Percentiles rank a stretch among this genome's conserved stretches.
Conservation (phyloP, 2,329 filamentous ascomycete genomes). For the Plectosphaerella sp. region DNA sequence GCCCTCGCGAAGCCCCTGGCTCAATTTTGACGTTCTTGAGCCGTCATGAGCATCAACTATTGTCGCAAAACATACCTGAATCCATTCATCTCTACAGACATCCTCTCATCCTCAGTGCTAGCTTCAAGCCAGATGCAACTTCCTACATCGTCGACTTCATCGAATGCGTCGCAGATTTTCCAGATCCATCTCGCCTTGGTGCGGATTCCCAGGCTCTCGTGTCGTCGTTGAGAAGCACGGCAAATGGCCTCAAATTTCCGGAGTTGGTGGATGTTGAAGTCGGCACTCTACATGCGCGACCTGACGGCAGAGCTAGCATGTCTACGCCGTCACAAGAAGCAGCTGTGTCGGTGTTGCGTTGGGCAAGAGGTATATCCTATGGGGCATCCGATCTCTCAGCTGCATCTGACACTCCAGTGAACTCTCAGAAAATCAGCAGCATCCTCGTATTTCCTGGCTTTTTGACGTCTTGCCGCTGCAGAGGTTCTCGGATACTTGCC, state of each 20-base stretch:
- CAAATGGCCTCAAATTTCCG: not conserved
- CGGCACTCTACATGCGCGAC: not conserved
- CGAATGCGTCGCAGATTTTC: slow-evolving; percentile 7
- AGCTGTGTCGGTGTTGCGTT: slow-evolving; percentile 20
- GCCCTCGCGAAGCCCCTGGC: not conserved
- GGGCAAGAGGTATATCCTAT: slow-evolving; percentile 22
- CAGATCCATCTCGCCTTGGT: not conserved
- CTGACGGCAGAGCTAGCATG: not conserved
- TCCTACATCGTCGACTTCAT: slow-evolving; percentile 27
- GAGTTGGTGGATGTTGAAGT: no score
- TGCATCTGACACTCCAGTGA: not conserved
- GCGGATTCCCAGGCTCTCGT: not conserved
- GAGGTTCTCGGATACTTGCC: slow-evolving; percentile 23
- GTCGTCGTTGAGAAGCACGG: not conserved
- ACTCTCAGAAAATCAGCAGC: slow-evolving; percentile 10
- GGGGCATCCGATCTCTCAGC: slow-evolving; percentile 8
- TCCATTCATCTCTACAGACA: not conserved
- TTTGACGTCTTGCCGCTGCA: slow-evolving; percentile 25
- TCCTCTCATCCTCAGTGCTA: not conserved
- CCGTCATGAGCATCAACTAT: not conserved
- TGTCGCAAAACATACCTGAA: not conserved
- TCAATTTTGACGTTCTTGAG: not conserved
- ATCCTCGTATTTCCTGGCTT: slow-evolving; percentile 22
- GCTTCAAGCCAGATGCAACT: not conserved
- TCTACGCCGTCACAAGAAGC: slow-evolving; percentile 21